Percentiles rank a stretch among this genome's conserved stretches.
phyloP scores from a whole-genome alignment of 805 yeast species.

The Lachancea waltii region DNA sequence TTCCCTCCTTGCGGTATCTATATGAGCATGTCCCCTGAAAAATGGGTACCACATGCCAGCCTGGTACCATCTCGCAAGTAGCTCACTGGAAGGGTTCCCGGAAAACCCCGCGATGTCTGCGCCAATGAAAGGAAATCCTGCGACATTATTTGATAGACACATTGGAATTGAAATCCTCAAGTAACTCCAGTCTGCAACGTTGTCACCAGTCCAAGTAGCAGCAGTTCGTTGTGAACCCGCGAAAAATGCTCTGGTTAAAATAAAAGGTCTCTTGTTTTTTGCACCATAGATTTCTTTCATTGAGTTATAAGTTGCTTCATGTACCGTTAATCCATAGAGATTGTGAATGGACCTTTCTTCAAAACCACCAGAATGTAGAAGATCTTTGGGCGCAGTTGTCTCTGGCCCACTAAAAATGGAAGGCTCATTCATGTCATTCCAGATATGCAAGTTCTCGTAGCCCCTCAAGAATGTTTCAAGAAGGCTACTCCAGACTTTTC shows the following conservation, averaged over 20 bases:
- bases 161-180: slow-evolving; percentile 76
- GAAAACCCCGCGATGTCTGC: slow-evolving; percentile 98
- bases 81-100: slow-evolving; percentile 77
- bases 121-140: slow-evolving; percentile 88
- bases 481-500: slow-evolving; percentile 52
- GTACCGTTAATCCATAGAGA: slow-evolving; percentile 70
- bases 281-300: slow-evolving; percentile 44
- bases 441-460: slow-evolving; percentile 65
- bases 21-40: slow-evolving; percentile 94
- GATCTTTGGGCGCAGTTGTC: slow-evolving; percentile 79
- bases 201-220: slow-evolving; percentile 98
- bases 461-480: slow-evolving; percentile 43
- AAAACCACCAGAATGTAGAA: slow-evolving; percentile 68
- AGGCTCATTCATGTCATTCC: slow-evolving; percentile 99
- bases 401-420: slow-evolving; percentile 94
- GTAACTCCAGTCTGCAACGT: slow-evolving; percentile 88
- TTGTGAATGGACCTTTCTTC: slow-evolving; percentile 94
- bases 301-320: slow-evolving; percentile 71
- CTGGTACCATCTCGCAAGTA: slow-evolving; percentile 91
- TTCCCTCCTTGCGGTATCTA: slow-evolving; percentile 86
- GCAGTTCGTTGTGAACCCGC: slow-evolving; percentile 89
- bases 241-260: slow-evolving; percentile 78
- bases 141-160: slow-evolving; percentile 73
- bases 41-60: slow-evolving; percentile 95
- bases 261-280: slow-evolving; percentile 64